Evolutionary conservation across 140 eudicot genomes (phyloP).

Genomic region (Oenanthe javanica): DNA sequence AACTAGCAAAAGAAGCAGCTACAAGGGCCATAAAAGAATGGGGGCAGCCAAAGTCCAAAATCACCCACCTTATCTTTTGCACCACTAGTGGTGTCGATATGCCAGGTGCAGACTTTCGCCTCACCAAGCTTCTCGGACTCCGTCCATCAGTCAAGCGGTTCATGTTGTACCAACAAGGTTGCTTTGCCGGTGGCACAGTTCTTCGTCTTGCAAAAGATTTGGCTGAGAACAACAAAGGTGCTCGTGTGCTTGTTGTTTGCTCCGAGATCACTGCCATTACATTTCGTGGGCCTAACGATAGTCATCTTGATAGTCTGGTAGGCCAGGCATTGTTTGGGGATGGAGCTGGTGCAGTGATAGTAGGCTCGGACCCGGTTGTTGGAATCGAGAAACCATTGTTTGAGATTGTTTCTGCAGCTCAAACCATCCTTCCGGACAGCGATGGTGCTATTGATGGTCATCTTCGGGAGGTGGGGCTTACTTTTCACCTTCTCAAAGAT

Average conservation of each 20-base stretch:
- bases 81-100: neutral
- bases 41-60: conserved; percentile 29
- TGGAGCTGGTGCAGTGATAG: conserved; percentile 20
- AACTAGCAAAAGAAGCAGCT: conserved; percentile 22
- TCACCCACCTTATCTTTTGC: conserved; percentile 20
- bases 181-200: conserved; percentile 23
- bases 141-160: conserved; percentile 14
- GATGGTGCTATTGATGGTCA: conserved; percentile 23
- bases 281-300: conserved; percentile 18
- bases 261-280: neutral
- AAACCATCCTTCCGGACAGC: conserved; percentile 19
- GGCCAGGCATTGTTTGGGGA: conserved; percentile 28
- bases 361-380: conserved; percentile 17
- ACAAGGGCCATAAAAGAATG: conserved; percentile 20
- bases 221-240: conserved; percentile 23
- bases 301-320: conserved; percentile 17
- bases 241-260: conserved; percentile 8
- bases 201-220: conserved; percentile 27
- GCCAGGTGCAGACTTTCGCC: neutral
- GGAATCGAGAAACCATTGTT: conserved; percentile 17
- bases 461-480: conserved; percentile 22
- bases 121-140: conserved; percentile 5
- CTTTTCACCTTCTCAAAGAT: conserved; percentile 14
- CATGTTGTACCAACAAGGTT: conserved; percentile 29
- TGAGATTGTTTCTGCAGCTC: conserved; percentile 23